Evolutionary conservation across 805 yeast species (phyloP).

Genomic region (Spathaspora gorwiae): DNA sequence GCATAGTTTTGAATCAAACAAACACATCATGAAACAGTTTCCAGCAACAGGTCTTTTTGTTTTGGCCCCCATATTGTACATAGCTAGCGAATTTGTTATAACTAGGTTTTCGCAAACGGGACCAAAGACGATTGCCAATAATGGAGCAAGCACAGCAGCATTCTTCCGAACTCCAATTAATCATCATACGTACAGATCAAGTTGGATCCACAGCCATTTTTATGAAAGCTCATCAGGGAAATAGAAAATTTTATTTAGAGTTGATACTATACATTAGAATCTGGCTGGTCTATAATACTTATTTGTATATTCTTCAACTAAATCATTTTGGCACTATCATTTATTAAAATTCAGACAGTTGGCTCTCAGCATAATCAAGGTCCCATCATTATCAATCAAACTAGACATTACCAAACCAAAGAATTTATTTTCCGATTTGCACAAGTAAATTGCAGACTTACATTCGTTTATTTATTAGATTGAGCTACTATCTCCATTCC

Average conservation of each 20-base stretch:
- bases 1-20: not conserved
- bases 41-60: constrained; percentile 19
- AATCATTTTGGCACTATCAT: too few species aligned
- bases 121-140: constrained; percentile 5
- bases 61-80: constrained; percentile 22
- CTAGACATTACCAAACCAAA: too few species aligned
- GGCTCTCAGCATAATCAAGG: too few species aligned
- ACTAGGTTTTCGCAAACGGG: constrained; percentile 15
- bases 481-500: too few species aligned
- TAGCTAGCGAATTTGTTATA: constrained; percentile 23
- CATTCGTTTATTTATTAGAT: too few species aligned
- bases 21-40: constrained; percentile 16
- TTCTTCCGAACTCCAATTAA: constrained; percentile 1
- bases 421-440: too few species aligned
- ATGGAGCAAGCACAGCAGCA: not conserved
- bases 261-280: too few species aligned
- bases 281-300: too few species aligned
- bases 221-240: not conserved
- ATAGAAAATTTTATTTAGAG: not conserved
- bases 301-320: too few species aligned
- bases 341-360: too few species aligned
- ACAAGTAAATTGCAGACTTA: too few species aligned
- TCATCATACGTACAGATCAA: constrained; percentile 3
- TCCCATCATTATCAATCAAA: too few species aligned
- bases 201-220: constrained; percentile 6